Evolutionary conservation across 1,284 basidiomycete species (phyloP).

Genomic region (Malassezia pachydermatis): DNA sequence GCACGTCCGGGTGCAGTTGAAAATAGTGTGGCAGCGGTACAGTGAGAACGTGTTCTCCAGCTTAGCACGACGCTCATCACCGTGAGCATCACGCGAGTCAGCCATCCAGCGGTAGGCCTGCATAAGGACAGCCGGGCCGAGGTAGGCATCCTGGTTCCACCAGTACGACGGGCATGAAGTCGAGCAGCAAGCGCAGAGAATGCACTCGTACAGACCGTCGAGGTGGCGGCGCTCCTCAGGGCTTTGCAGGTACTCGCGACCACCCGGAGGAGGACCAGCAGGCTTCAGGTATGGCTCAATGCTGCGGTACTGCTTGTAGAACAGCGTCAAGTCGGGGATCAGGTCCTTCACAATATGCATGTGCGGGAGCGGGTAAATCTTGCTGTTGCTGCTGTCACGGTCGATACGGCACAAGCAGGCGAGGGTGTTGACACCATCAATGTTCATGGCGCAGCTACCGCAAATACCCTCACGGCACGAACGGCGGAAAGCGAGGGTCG

Average conservation of each 20-base stretch:
- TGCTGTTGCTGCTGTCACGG: slow-evolving; percentile 60
- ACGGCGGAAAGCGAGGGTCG: slow-evolving; percentile 88
- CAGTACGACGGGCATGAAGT: slow-evolving; percentile 85
- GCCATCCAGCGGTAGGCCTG: slow-evolving; percentile 79
- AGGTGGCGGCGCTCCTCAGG: slow-evolving; percentile 86
- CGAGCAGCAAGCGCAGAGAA: slow-evolving; percentile 61
- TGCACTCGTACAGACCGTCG: slow-evolving; percentile 83
- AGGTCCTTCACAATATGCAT: slow-evolving; percentile 99
- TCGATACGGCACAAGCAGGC: slow-evolving; percentile 95
- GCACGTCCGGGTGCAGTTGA: slow-evolving; percentile 89
- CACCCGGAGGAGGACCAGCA: slow-evolving; percentile 48
- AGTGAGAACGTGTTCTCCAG: slow-evolving; percentile 90
- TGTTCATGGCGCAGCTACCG: slow-evolving; percentile 98
- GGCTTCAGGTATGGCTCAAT: slow-evolving; percentile 59
- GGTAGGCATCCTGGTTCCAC: slow-evolving; percentile 99
- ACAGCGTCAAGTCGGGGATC: slow-evolving; percentile 72
- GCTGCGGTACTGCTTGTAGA: slow-evolving; percentile 99
- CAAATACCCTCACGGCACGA: slow-evolving; percentile 97
- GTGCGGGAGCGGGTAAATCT: slow-evolving; percentile 97
- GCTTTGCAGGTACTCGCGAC: slow-evolving; percentile 70
- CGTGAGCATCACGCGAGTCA: slow-evolving; percentile 78
- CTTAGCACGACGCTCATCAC: slow-evolving; percentile 72
- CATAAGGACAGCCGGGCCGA: slow-evolving; percentile 92
- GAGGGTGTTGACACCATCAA: slow-evolving; percentile 86
- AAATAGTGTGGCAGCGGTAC: slow-evolving; percentile 71